Evolutionary conservation across 768 basidiomycete species (phyloP).

Genomic region (Neoboletus subvelutipes): DNA sequence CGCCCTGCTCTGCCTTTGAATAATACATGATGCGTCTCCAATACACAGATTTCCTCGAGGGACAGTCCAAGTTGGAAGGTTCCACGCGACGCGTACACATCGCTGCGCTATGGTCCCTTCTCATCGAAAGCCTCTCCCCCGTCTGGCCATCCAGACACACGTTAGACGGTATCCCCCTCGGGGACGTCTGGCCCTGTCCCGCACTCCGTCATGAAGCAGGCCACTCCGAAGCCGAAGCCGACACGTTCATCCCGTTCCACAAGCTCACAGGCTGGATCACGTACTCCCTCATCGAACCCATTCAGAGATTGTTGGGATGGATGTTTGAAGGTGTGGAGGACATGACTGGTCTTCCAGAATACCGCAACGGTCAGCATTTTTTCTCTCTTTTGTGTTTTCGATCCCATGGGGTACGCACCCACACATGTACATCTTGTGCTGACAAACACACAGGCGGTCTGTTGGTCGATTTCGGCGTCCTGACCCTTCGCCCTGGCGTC

Average conservation of each 20-base stretch:
- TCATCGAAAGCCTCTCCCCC: slow-evolving; percentile 78
- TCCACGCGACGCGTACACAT: slow-evolving; percentile 58
- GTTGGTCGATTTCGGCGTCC: slow-evolving; percentile 77
- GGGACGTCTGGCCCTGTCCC: slow-evolving; percentile 92
- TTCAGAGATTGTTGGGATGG: slow-evolving; percentile 79
- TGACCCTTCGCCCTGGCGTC: slow-evolving; percentile 59
- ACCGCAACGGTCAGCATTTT: slow-evolving; percentile 67
- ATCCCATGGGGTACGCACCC: no score
- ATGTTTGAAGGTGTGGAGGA: slow-evolving; percentile 76
- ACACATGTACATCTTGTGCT: background rate
- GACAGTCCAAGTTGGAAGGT: slow-evolving; percentile 46
- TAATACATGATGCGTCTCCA: background rate
- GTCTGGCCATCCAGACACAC: slow-evolving; percentile 85
- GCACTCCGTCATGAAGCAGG: slow-evolving; percentile 35
- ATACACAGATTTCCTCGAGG: slow-evolving; percentile 63
- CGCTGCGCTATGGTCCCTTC: slow-evolving; percentile 73
- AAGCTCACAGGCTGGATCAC: slow-evolving; percentile 95
- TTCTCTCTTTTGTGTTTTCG: background rate
- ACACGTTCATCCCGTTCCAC: slow-evolving; percentile 88
- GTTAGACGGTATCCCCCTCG: slow-evolving; percentile 69
- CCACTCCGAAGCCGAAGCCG: slow-evolving; percentile 39
- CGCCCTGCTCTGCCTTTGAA: background rate
- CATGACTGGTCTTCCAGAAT: slow-evolving; percentile 93
- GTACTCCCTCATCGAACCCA: slow-evolving; percentile 83
- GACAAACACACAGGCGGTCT: slow-evolving; percentile 64